Conservation (phyloP, 441 rosid genomes). For the Pelargonium australe region DNA sequence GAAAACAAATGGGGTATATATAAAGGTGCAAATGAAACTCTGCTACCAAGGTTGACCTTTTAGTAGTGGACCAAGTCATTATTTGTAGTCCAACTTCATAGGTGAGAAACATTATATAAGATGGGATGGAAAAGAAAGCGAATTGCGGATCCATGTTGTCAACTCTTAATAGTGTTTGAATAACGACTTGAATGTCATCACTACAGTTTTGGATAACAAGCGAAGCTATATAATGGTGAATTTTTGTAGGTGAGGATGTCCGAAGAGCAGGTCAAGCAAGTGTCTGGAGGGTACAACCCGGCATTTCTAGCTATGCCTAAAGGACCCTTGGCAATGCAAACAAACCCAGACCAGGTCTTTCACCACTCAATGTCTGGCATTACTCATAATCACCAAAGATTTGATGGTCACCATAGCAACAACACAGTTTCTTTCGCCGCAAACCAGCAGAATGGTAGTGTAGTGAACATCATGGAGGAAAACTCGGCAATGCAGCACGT, state of each 20-base stretch:
- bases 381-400: neutral
- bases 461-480: conserved; percentile 1
- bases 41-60: too few relatives aligned
- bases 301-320: neutral
- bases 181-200: too few relatives aligned
- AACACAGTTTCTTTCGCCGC: neutral
- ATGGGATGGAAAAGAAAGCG: too few relatives aligned
- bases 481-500: neutral
- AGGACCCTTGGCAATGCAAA: neutral
- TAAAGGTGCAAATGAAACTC: too few relatives aligned
- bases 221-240: too few relatives aligned
- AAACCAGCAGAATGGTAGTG: neutral
- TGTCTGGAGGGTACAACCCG: conserved; percentile 5
- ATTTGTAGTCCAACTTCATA: too few relatives aligned
- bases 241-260: conserved; percentile 2
- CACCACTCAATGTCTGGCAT: neutral
- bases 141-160: too few relatives aligned
- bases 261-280: conserved; percentile 5
- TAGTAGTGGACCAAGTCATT: too few relatives aligned
- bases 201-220: too few relatives aligned
- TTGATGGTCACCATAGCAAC: neutral
- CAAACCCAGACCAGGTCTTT: conserved; percentile 1
- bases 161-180: too few relatives aligned
- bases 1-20: too few relatives aligned
- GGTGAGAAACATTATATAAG: too few relatives aligned